A percentile compares a stretch with the other conserved stretches of the same genome.
Evolutionary conservation across 1,139 yeast species (phyloP).

Genomic region (Tardiomyces digboiensis): DNA sequence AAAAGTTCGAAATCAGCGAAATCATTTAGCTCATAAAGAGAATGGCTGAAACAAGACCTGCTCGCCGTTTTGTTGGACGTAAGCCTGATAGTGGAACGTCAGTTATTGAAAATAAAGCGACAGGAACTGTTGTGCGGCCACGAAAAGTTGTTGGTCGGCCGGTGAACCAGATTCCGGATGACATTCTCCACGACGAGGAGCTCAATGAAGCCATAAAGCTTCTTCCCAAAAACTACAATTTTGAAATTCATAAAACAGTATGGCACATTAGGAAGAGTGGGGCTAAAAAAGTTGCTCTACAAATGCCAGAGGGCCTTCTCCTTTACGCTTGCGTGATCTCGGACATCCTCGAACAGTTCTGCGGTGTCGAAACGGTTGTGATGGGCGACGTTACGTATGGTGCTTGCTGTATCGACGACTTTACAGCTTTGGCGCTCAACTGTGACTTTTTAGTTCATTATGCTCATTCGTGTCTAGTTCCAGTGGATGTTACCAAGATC

Average conservation of each 20-base stretch:
- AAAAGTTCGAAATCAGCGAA: no score
- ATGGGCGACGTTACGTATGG: slow-evolving; percentile 99
- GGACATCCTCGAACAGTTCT: slow-evolving; percentile 88
- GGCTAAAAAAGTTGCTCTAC: slow-evolving; percentile 80
- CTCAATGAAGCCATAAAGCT: slow-evolving; percentile 72
- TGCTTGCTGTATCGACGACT: slow-evolving; percentile 97
- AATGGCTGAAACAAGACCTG: slow-evolving; percentile 3
- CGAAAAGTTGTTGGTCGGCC: slow-evolving; percentile 35
- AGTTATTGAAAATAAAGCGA: background rate
- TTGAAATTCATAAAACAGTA: slow-evolving; percentile 91
- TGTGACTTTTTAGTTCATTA: slow-evolving; percentile 93
- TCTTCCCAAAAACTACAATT: slow-evolving; percentile 85
- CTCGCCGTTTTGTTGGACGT: slow-evolving; percentile 13
- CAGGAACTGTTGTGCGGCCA: slow-evolving; percentile 1
- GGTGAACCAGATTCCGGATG: slow-evolving; percentile 85
- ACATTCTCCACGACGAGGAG: slow-evolving; percentile 68
- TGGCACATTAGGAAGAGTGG: slow-evolving; percentile 76
- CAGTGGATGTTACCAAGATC: slow-evolving; percentile 83
- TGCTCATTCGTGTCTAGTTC: slow-evolving; percentile 96
- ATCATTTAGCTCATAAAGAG: background rate
- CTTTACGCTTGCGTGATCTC: slow-evolving; percentile 80
- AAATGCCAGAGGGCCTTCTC: slow-evolving; percentile 95
- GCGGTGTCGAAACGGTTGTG: slow-evolving; percentile 76
- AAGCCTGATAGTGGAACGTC: slow-evolving; percentile 3
- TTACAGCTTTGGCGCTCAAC: slow-evolving; percentile 82